Conservation (phyloP, 352 stramenopile genomes). For the Paralagenidium karlingii region DNA sequence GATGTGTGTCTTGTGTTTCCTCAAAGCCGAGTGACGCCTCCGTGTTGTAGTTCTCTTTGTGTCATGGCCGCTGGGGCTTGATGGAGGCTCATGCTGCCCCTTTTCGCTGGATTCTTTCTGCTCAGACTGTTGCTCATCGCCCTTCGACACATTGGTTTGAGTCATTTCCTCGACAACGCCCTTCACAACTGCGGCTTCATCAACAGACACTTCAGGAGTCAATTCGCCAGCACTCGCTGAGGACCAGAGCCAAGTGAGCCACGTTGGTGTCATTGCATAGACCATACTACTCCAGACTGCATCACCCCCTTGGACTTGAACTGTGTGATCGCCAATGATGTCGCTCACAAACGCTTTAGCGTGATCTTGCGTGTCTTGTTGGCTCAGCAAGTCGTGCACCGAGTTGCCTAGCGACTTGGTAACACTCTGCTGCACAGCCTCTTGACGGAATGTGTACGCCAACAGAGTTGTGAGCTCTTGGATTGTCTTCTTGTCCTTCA, state of each 20-base stretch:
- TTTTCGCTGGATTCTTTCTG: background rate
- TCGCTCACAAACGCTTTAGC: conserved; percentile 71
- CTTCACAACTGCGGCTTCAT: background rate
- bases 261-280: conserved; percentile 62
- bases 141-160: background rate
- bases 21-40: too few species aligned
- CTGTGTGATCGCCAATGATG: conserved; percentile 71
- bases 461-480: conserved; percentile 45
- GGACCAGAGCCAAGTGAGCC: conserved; percentile 67
- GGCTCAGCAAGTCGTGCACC: conserved; percentile 65
- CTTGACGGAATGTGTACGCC: conserved; percentile 49
- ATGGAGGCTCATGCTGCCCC: too few species aligned
- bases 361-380: conserved; percentile 61
- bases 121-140: background rate
- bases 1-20: too few species aligned
- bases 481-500: conserved; percentile 39
- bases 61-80: too few species aligned
- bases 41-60: too few species aligned
- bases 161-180: background rate
- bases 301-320: conserved; percentile 64
- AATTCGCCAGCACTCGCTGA: too few species aligned
- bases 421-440: conserved; percentile 54
- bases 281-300: conserved; percentile 71
- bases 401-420: conserved; percentile 36
- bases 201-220: too few species aligned